Evolutionary conservation across 108 stramenopile species (phyloP), one percentile per base, ranked within the genome.

Genomic region (Nitzschia palea): DNA sequence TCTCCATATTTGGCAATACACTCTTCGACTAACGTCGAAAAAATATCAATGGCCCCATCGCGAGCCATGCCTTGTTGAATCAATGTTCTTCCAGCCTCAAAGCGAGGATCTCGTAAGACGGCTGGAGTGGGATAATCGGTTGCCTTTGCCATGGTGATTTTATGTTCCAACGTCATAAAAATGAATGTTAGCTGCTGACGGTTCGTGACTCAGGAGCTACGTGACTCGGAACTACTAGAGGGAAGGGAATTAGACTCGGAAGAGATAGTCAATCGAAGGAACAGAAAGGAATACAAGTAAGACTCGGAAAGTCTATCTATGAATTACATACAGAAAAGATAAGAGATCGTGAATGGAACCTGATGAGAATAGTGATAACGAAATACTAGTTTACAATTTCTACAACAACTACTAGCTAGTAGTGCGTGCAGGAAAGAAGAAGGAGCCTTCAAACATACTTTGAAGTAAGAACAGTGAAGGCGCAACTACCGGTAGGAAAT

Each of bases 11-110:
- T 64, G 15, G 36, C 48, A 9, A 64, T 55, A 9, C 72, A 57
- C 53, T 85, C 82, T 68, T 90, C 87, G 36, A 85, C 65, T 18
- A 94, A 63, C 0, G 80, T 69, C 36, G 83, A 87, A 64, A 90
- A 90, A 14, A 90, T 87, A 2, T 78, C 76, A 28, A 88, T 74
- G 8, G 92, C 88, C 15, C 62, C 63, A 56, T 85, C 78, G 4
- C 44, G 26, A 32, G 70, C 68, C 29, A 74, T 54, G 20, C 82
- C 84, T 52, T 40, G 44, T 59, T 72, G 52, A 17, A 78, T 62
- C 74, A 86, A 59, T 5, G 47, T 74, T 6, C 78, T 68, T 8
- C 73, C 84, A 4, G 80, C 84, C 14, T 58, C 42, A 35, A 80
- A 86, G 0, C 84, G 80, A 9, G 84, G 77, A 58, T 86, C 84